These are phyloP conservation scores for Phytopythium oedochilum DNA, from an alignment of 352 stramenopile species.

Conservation along the genomic window DNA sequence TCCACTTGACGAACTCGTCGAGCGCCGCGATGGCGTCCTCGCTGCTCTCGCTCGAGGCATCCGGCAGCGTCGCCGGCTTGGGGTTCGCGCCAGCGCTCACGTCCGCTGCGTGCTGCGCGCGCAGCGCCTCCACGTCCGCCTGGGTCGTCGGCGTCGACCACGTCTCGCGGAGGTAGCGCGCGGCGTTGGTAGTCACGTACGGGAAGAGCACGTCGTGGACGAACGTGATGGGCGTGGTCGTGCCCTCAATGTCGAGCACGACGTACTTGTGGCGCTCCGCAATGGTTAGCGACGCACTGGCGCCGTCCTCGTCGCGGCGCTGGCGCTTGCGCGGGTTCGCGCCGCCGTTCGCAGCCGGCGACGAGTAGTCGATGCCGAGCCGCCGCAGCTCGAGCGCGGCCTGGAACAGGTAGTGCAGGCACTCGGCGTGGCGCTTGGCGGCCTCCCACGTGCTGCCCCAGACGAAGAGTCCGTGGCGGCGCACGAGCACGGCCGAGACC, in stretches of 20 bases:
- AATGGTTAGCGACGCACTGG: constrained; percentile 19
- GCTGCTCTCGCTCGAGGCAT: constrained; percentile 7
- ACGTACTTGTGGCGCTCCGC: constrained; percentile 89
- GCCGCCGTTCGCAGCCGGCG: constrained; percentile 43
- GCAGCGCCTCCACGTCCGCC: constrained; percentile 38
- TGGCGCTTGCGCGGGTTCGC: constrained; percentile 36
- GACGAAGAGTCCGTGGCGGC: constrained; percentile 94
- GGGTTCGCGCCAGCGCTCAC: constrained; percentile 3
- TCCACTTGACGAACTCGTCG: constrained; percentile 62
- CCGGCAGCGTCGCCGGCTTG: constrained; percentile 20
- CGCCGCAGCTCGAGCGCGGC: constrained; percentile 87
- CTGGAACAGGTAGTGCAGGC: constrained; percentile 96
- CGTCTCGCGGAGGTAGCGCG: constrained; percentile 47
- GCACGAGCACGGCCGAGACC: constrained; percentile 91
- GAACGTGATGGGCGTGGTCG: constrained; percentile 95
- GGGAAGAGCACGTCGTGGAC: constrained; percentile 95
- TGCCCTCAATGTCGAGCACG: constrained; percentile 96
- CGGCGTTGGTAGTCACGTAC: constrained; percentile 70
- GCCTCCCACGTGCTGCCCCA: constrained; percentile 96
- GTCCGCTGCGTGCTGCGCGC: constrained; percentile 42
- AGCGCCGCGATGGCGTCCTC: constrained; percentile 29
- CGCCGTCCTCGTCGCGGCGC: constrained; percentile 15
- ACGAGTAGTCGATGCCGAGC: constrained; percentile 71
- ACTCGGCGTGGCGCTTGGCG: constrained; percentile 95
- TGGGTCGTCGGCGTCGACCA: constrained; percentile 52